These are phyloP conservation scores for Taphrina confusa DNA, from an alignment of 1,139 yeast genomes.

Conservation along the genomic window DNA sequence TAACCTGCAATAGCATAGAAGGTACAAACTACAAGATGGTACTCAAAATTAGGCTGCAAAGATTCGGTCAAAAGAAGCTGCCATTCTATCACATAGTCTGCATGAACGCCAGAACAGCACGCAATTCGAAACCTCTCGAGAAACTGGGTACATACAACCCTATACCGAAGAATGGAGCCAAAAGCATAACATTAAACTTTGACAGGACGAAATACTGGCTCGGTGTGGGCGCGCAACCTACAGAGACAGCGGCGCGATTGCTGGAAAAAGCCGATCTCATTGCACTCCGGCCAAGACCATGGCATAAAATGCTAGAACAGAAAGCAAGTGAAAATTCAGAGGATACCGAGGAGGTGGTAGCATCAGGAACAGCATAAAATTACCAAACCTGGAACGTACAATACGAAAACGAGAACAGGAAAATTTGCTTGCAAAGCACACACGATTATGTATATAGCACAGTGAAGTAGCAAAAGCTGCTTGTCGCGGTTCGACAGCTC, in stretches of 20 bases:
- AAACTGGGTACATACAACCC: conserved; percentile 95
- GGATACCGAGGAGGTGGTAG: neutral
- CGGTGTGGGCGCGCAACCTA: conserved; percentile 97
- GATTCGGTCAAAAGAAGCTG: conserved; percentile 85
- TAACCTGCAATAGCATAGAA: too few relatives aligned
- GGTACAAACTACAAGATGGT: too few relatives aligned
- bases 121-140: conserved; percentile 86
- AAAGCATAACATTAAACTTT: conserved; percentile 81
- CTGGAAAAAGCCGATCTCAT: conserved; percentile 65
- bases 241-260: conserved; percentile 74
- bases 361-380: neutral
- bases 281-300: neutral
- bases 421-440: too few relatives aligned
- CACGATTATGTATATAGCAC: too few relatives aligned
- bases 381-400: too few relatives aligned
- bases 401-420: too few relatives aligned
- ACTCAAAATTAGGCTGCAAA: conserved; percentile 81
- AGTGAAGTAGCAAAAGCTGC: too few relatives aligned
- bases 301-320: neutral
- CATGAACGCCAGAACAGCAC: conserved; percentile 67
- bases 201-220: conserved; percentile 95
- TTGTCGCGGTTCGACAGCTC: too few relatives aligned
- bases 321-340: neutral
- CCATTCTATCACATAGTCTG: conserved; percentile 94
- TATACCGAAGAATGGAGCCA: conserved; percentile 68